A percentile compares a stretch with the other conserved stretches of the same genome.
phyloP scores from a whole-genome alignment of 495 filamentous ascomycete species.

The Penicillium lividum region DNA sequence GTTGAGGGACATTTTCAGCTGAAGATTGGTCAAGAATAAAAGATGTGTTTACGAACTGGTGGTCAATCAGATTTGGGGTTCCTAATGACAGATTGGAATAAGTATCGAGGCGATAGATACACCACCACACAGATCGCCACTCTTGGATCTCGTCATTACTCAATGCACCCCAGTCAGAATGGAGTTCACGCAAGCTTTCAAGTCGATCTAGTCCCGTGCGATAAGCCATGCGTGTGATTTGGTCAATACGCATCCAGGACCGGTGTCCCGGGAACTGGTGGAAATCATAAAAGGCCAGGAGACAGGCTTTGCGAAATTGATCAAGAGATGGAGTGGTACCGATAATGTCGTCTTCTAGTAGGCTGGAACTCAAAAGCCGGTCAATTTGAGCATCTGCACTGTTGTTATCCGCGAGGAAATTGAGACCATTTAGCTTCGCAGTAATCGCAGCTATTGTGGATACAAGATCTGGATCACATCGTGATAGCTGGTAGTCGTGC shows the following conservation, averaged over 20 bases:
- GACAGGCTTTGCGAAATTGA: slow-evolving; percentile 32
- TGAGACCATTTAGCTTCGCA: slow-evolving; percentile 25
- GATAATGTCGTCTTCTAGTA: slow-evolving; percentile 22
- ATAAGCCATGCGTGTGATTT: slow-evolving; percentile 36
- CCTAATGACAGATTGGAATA: slow-evolving; percentile 28
- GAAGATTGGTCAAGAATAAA: slow-evolving; percentile 5
- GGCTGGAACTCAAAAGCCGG: slow-evolving; percentile 12
- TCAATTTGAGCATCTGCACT: slow-evolving; percentile 10
- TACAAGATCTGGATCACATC: slow-evolving; percentile 20
- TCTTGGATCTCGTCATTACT: slow-evolving; percentile 35
- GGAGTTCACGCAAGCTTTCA: slow-evolving; percentile 11
- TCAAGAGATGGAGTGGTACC: slow-evolving; percentile 23
- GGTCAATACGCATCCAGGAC: slow-evolving; percentile 36
- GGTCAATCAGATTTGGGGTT: slow-evolving; percentile 20
- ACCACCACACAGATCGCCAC: slow-evolving; percentile 43
- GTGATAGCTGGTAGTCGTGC: slow-evolving; percentile 18
- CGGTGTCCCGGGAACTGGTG: slow-evolving; percentile 35
- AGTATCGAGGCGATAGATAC: slow-evolving; percentile 41
- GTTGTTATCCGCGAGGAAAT: background rate
- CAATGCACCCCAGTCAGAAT: slow-evolving; percentile 14
- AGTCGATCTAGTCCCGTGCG: slow-evolving; percentile 24
- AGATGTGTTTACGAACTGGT: slow-evolving; percentile 14
- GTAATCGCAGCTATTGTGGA: slow-evolving; percentile 26
- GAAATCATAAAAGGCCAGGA: slow-evolving; percentile 41
- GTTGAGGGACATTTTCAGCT: background rate